Evolutionary conservation across 192 early-diverging fungal species (phyloP).

Genomic region (Kickxella alabastrina): DNA sequence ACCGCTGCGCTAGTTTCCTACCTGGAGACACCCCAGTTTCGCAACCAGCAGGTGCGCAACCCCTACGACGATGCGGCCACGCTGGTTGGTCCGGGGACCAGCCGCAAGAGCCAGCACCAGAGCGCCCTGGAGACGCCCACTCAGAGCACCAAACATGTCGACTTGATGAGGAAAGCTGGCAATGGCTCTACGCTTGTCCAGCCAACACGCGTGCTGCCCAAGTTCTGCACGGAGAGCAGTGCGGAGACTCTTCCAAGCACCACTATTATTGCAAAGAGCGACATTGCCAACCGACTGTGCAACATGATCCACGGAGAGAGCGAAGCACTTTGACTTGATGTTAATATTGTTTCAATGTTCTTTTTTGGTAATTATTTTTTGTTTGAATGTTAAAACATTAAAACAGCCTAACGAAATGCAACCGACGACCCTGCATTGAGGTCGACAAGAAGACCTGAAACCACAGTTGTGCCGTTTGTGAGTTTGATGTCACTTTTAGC

Average conservation of each 20-base stretch:
- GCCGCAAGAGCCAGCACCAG: neutral
- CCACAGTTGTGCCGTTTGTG: conserved; percentile 6
- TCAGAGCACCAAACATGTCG: neutral
- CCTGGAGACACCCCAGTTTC: conserved; percentile 36
- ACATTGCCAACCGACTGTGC: conserved; percentile 4
- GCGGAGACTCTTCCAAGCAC: conserved; percentile 8
- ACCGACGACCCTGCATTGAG: conserved; percentile 6
- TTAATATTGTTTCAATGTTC: neutral
- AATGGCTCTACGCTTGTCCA: conserved; percentile 27
- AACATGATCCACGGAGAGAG: conserved; percentile 8
- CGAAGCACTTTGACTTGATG: neutral
- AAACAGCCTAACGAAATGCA: conserved; percentile 1
- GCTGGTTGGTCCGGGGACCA: conserved; percentile 7
- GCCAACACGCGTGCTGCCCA: conserved; percentile 11
- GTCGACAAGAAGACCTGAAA: conserved; percentile 15
- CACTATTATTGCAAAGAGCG: too few relatives aligned
- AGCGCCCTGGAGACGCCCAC: conserved; percentile 12
- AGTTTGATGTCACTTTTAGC: neutral
- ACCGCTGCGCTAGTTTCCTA: conserved; percentile 28
- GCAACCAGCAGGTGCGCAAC: neutral
- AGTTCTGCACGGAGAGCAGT: neutral
- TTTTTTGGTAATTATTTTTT: neutral
- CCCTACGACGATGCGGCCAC: conserved; percentile 24
- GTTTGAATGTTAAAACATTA: neutral
- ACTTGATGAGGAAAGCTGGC: neutral